Conservation (phyloP, 106 monocot species). For the Ottelia alismoides region DNA sequence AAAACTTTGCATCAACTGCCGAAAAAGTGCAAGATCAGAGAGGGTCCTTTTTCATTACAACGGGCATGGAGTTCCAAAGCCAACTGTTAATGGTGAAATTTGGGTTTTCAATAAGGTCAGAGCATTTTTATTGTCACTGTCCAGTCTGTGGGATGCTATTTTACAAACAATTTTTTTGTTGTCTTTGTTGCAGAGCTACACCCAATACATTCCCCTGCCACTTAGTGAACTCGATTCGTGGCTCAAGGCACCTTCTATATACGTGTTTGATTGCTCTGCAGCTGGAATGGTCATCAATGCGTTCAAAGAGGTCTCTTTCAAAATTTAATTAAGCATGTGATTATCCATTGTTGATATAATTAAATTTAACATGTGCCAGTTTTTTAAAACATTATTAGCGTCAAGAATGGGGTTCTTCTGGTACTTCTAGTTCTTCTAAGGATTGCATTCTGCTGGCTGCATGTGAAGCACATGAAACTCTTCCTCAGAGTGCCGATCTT, state of each 20-base stretch:
- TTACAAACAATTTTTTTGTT: too few relatives aligned
- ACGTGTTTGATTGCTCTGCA: conserved; percentile 96
- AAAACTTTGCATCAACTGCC: conserved; percentile 76
- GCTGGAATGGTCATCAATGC: conserved; percentile 82
- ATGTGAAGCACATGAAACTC: conserved; percentile 84
- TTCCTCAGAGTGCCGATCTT: conserved; percentile 89
- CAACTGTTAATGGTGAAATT: conserved; percentile 92
- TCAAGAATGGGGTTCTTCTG: conserved; percentile 47
- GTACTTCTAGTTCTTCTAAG: conserved; percentile 35
- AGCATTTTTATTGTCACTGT: too few relatives aligned
- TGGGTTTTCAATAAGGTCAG: conserved; percentile 97
- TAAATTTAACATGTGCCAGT: too few relatives aligned
- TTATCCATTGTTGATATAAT: too few relatives aligned
- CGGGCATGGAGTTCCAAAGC: conserved; percentile 97
- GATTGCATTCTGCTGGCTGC: conserved; percentile 96
- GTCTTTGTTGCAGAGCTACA: conserved; percentile 80
- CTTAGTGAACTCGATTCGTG: conserved; percentile 91
- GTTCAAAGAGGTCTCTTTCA: conserved; percentile 27
- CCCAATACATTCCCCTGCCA: conserved; percentile 89
- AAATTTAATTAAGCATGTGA: too few relatives aligned
- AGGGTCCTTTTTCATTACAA: conserved; percentile 97
- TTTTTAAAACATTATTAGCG: conserved; percentile 13
- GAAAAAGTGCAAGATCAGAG: conserved; percentile 89
- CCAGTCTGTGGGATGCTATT: too few relatives aligned
- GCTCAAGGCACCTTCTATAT: conserved; percentile 91